These are phyloP conservation scores for Thelonectria discophora DNA, from an alignment of 2,329 filamentous ascomycete species.

Conservation along the genomic window DNA sequence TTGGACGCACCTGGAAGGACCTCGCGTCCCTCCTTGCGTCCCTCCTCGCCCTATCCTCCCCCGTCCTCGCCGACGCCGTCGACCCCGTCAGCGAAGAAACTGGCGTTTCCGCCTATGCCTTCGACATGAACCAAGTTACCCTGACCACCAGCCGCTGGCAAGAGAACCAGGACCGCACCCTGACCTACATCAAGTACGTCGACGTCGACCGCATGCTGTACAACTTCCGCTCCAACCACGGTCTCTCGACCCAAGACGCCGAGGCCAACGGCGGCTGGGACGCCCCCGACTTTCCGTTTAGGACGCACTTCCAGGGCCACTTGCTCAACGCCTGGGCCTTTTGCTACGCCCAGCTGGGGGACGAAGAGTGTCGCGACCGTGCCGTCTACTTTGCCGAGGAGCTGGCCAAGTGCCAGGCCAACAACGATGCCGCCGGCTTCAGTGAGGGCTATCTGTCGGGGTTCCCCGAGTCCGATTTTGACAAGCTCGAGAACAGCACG, in stretches of 20 bases:
- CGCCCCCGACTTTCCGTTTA: constrained; percentile 62
- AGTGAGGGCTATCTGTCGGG: constrained; percentile 58
- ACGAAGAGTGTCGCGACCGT: constrained; percentile 55
- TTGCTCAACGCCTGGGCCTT: constrained; percentile 60
- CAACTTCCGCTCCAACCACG: constrained; percentile 57
- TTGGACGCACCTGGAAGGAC: background rate
- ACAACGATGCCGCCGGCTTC: constrained; percentile 57
- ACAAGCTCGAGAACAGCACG: constrained; percentile 52
- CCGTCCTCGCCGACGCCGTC: constrained; percentile 1
- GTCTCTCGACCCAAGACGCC: constrained; percentile 57
- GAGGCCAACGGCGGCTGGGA: constrained; percentile 61
- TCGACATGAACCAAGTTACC: constrained; percentile 24
- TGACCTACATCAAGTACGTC: constrained; percentile 56
- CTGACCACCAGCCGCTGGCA: constrained; percentile 42
- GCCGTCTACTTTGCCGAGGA: constrained; percentile 57
- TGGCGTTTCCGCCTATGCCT: constrained; percentile 20
- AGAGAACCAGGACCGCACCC: constrained; percentile 53
- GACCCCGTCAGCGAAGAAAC: constrained; percentile 5
- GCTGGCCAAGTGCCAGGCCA: constrained; percentile 60
- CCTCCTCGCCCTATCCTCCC: background rate
- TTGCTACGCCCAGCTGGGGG: constrained; percentile 55
- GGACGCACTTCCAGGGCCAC: constrained; percentile 61
- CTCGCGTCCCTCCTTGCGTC: constrained; percentile 3
- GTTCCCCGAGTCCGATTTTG: constrained; percentile 62
- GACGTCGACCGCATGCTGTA: constrained; percentile 58